phyloP scores from a whole-genome alignment of 805 yeast genomes.

The Saccharomyces cerevisiae region DNA sequence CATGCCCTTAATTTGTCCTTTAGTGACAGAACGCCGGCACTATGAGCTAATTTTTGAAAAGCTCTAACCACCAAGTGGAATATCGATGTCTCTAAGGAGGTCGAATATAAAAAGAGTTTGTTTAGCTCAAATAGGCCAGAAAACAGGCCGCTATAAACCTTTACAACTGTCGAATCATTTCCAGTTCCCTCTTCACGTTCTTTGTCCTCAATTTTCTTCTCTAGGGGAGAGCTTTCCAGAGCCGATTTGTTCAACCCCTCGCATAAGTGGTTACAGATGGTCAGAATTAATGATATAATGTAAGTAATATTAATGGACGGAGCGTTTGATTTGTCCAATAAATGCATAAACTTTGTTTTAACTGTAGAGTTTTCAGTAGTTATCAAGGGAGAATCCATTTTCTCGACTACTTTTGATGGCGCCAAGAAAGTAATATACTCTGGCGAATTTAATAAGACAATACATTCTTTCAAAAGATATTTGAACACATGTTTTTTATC shows the following conservation, averaged over 20 bases:
- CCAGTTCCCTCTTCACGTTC: slow-evolving; percentile 7
- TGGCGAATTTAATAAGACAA: slow-evolving; percentile 28
- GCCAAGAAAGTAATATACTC: slow-evolving; percentile 30
- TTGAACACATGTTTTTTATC: slow-evolving; percentile 54
- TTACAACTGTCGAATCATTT: slow-evolving; percentile 9
- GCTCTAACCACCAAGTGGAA: slow-evolving; percentile 64
- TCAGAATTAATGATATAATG: slow-evolving; percentile 46
- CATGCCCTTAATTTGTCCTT: slow-evolving; percentile 50
- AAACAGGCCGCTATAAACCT: slow-evolving; percentile 33
- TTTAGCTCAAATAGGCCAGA: slow-evolving; percentile 37
- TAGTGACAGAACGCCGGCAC: slow-evolving; percentile 67
- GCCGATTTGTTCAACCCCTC: slow-evolving; percentile 47
- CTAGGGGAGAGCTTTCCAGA: slow-evolving; percentile 36
- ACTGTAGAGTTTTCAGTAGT: slow-evolving; percentile 38
- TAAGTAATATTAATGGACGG: slow-evolving; percentile 63
- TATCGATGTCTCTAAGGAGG: slow-evolving; percentile 56
- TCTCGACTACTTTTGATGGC: slow-evolving; percentile 28
- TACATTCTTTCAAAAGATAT: slow-evolving; percentile 43
- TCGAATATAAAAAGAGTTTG: slow-evolving; percentile 48
- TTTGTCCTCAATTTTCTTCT: slow-evolving; percentile 8
- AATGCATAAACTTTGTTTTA: slow-evolving; percentile 57
- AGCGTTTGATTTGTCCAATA: slow-evolving; percentile 72
- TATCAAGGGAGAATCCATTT: slow-evolving; percentile 29
- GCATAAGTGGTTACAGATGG: slow-evolving; percentile 44
- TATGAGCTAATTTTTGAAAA: slow-evolving; percentile 72